These are phyloP conservation scores for Cercophora samala DNA, from an alignment of 495 filamentous ascomycete species.

Conservation along the genomic window DNA sequence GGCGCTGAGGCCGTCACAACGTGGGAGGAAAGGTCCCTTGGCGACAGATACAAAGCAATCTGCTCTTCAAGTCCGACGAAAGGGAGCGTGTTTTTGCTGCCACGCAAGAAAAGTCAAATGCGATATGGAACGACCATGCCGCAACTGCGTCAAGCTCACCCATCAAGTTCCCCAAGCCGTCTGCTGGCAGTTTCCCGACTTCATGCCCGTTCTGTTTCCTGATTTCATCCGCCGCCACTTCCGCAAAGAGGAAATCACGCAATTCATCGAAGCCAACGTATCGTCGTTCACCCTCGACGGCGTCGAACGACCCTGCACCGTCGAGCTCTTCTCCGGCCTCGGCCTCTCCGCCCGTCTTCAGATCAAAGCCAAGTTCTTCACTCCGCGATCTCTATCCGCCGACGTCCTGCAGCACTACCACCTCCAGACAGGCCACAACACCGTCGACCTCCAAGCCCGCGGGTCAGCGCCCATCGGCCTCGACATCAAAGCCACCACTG, in stretches of 20 bases:
- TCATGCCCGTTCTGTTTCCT: slow-evolving; percentile 43
- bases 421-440: slow-evolving; percentile 30
- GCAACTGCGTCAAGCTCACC: slow-evolving; percentile 45
- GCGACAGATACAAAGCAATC: slow-evolving; percentile 45
- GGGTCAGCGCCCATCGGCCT: slow-evolving; percentile 47
- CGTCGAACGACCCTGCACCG: slow-evolving; percentile 34
- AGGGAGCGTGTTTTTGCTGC: slow-evolving; percentile 51
- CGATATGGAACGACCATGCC: slow-evolving; percentile 46
- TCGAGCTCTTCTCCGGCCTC: slow-evolving; percentile 43
- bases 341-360: slow-evolving; percentile 39
- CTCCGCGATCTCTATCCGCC: slow-evolving; percentile 31
- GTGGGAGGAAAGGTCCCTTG: slow-evolving; percentile 47
- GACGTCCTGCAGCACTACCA: slow-evolving; percentile 49
- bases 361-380: slow-evolving; percentile 47
- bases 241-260: slow-evolving; percentile 40
- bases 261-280: slow-evolving; percentile 44
- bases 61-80: slow-evolving; percentile 45
- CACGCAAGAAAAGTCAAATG: slow-evolving; percentile 48
- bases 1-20: slow-evolving; percentile 41
- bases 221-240: slow-evolving; percentile 49
- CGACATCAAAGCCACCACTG: slow-evolving; percentile 21
- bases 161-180: slow-evolving; percentile 43
- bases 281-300: slow-evolving; percentile 37
- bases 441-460: slow-evolving; percentile 35
- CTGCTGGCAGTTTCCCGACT: slow-evolving; percentile 49